These are phyloP conservation scores for Chalara sp. DNA, from an alignment of 2,329 filamentous ascomycete genomes.

Conservation along the genomic window DNA sequence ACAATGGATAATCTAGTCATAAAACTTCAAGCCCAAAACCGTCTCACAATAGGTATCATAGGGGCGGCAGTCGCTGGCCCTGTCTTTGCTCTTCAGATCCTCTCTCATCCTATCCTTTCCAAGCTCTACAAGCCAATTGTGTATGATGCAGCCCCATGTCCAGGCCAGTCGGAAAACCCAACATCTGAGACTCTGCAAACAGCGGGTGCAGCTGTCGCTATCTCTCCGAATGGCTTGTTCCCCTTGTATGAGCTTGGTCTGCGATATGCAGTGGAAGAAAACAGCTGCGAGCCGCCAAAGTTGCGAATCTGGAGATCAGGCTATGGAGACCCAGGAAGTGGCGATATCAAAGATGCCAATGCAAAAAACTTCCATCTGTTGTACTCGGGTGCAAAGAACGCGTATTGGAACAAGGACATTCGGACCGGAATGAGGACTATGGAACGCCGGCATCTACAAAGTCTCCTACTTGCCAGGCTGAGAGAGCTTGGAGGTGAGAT, in stretches of 20 bases:
- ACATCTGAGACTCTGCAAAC: neutral
- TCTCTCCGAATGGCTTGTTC: neutral
- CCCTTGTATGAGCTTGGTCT: neutral
- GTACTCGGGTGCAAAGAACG: neutral
- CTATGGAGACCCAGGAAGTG: neutral
- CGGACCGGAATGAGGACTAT: neutral
- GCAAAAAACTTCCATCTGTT: neutral
- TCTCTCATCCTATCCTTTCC: neutral
- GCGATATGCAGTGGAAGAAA: neutral
- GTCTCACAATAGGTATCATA: conserved; percentile 5
- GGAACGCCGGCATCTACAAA: neutral
- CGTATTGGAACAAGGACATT: neutral
- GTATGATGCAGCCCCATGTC: neutral
- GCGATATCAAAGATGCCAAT: neutral
- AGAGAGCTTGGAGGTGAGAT: neutral
- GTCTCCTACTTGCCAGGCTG: neutral
- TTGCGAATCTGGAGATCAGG: neutral
- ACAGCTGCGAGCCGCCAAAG: neutral
- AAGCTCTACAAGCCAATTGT: neutral
- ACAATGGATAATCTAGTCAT: too few relatives aligned
- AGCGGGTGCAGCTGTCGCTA: neutral
- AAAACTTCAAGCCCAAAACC: neutral
- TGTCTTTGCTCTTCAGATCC: conserved; percentile 1
- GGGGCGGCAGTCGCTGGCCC: conserved; percentile 8
- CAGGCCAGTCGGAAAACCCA: neutral